Evolutionary conservation across 305 asterid species (phyloP), one percentile per base, ranked within the genome.

Genomic region (Rubia balearica): DNA sequence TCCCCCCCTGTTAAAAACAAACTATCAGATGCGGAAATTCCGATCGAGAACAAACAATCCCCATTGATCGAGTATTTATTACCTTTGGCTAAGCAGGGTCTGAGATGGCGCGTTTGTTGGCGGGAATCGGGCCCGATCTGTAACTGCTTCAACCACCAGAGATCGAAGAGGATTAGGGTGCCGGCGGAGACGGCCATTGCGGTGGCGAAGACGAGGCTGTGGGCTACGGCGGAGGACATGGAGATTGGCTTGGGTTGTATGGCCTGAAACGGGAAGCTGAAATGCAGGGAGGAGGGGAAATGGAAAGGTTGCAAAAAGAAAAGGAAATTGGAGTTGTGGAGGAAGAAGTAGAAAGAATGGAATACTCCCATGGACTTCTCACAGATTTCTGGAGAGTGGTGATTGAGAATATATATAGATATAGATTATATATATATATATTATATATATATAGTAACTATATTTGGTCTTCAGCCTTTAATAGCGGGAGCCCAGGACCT

Each of bases 121-220:
- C 48, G 55, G 62, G 77, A 46, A 40, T 70, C 74, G 74, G 64
- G 75, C 16, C 17, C 12, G 62, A 67, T 17, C 10, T 81, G 70
- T 63, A 76, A 81, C 60, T 84, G 80, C 76, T 82, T 88, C 0
- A 83, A 88, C n/a, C 79, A 76, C 73, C 85, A 73, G 68, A 80
- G 89, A 74, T 90, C 95, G 63, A 87, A 80, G 79, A 89, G 85
- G 67, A 90, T 71, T 9, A 88, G 73, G 68, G 97, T 84, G 43
- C 90, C 97, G 46, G 96, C 97, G 61, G 98, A 92, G 53, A 89
- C 91, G 3, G 96, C 97, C 96, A 92, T 85, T 79, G 97, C 98
- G 17, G 98, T 89, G 42, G 97, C 98, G 38, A 90, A 73, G 48
- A 87, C 95, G 14, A 87, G 61, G 65, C 90, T 87, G 75, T 90